These are phyloP conservation scores for Trichoderma sp. DNA, from an alignment of 2,329 filamentous ascomycete genomes.

Conservation along the genomic window DNA sequence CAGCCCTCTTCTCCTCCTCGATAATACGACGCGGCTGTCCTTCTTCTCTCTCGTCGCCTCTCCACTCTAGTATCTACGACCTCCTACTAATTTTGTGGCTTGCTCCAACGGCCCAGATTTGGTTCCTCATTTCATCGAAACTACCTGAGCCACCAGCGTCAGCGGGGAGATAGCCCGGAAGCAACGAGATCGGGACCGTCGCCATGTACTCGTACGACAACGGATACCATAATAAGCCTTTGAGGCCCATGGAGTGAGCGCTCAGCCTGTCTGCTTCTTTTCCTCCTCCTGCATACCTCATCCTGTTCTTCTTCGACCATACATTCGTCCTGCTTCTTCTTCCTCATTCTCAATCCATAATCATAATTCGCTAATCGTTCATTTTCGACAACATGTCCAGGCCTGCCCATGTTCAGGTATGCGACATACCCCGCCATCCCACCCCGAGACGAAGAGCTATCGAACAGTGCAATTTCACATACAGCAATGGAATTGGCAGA, in stretches of 20 bases:
- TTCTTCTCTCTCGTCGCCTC: not conserved
- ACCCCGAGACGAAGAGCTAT: not conserved
- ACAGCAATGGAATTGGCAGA: not conserved
- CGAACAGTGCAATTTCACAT: not conserved
- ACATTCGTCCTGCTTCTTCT: conserved; percentile 16
- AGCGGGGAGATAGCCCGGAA: conserved; percentile 19
- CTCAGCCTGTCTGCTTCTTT: conserved; percentile 14
- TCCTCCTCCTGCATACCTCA: conserved; percentile 6
- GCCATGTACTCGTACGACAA: conserved; percentile 40
- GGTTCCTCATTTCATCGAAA: not conserved
- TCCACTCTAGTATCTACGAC: not conserved
- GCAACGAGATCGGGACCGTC: conserved; percentile 22
- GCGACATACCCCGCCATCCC: not conserved
- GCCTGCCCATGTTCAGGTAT: conserved; percentile 42
- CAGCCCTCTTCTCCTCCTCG: not conserved
- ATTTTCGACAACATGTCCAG: conserved; percentile 36
- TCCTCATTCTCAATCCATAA: conserved; percentile 14
- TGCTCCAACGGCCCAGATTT: conserved; percentile 11
- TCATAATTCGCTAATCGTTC: conserved; percentile 31
- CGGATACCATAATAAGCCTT: conserved; percentile 37
- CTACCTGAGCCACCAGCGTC: conserved; percentile 15
- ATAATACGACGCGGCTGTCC: not conserved
- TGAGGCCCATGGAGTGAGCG: conserved; percentile 45
- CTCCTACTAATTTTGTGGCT: not conserved
- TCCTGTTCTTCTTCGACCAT: not conserved